Base-by-base conservation (phyloP, 208 protist species). In the Acanthamoeba lenticulata region DNA sequence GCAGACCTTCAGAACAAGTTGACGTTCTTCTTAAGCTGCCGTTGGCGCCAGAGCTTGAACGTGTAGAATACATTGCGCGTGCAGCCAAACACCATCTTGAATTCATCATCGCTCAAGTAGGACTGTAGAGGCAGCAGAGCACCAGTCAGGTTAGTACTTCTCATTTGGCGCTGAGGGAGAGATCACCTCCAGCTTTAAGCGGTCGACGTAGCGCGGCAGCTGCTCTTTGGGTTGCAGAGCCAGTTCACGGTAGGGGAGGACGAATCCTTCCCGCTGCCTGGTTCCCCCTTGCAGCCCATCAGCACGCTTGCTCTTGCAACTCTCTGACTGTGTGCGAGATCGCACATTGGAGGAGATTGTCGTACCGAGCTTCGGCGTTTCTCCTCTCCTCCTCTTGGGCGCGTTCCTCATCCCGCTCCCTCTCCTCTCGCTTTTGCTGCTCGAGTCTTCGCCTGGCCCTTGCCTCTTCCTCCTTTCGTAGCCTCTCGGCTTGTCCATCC, bases 131-230 rank as follows among this genome's bases (percentile, higher is more conserved):
- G 9, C 36, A 11, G 1, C 6, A 6, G 55, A 62, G 21, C 55
- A 52, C 5, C 21, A 9, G 0, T 9, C 47, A 1, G 21, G 47
- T 55, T 19, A 19, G 47, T 55, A 19, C 1, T 0, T 0, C 27
- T 3, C 36, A 19, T 27, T 40, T 1, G 29, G 40, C 7, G 19
- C 7, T n/a, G n/a, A 42, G 36, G 7, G 29, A 77, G 36, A 21
- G n/a, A 19, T 27, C 29, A 77, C 65, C 65, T 77, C 65, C 65
- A 77, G 65, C 29, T 77, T 77, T 15, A 32, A 44, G 6, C 65
- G 65, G 32, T 77, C 65, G 65, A 77, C 65, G 65, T 77, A 77
- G 65, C 65, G 65, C 7, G 65, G 65, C 65, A 77, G 65, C 65
- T 42, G 9, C 11, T 44, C 29, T 32, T n/a, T 77, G 1, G 5